phyloP scores from a whole-genome alignment of 805 yeast species.

The Starmerella stellata region DNA sequence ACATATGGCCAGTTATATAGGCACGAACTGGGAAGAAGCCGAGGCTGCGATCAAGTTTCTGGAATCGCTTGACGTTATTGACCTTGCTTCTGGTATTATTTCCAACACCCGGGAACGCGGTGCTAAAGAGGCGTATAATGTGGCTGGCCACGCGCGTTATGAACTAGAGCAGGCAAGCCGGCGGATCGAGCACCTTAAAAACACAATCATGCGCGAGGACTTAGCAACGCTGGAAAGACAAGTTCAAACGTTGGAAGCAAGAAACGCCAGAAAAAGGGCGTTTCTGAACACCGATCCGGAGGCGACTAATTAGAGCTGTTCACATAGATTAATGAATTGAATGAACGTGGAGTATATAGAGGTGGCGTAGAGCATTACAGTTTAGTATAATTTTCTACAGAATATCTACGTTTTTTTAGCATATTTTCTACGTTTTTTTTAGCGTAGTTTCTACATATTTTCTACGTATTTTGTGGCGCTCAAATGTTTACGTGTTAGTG shows the following conservation, averaged over 20 bases:
- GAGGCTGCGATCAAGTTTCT: constrained; percentile 15
- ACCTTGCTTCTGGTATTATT: constrained; percentile 14
- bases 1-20: too few species aligned
- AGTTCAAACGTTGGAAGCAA: constrained; percentile 8
- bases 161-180: constrained; percentile 14
- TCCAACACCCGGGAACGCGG: constrained; percentile 14
- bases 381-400: too few species aligned
- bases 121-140: constrained; percentile 18
- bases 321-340: too few species aligned
- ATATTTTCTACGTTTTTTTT: too few species aligned
- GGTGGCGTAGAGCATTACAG: too few species aligned
- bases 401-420: too few species aligned
- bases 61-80: constrained; percentile 15
- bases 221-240: constrained; percentile 11
- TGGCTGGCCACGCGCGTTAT: constrained; percentile 18
- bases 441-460: too few species aligned
- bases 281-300: neutral
- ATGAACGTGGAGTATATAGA: too few species aligned
- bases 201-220: constrained; percentile 12
- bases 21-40: constrained; percentile 13
- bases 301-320: too few species aligned
- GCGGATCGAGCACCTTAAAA: constrained; percentile 8
- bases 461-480: too few species aligned
- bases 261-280: neutral
- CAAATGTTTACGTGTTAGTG: too few species aligned